Evolutionary conservation across 2,329 filamentous ascomycete genomes (phyloP), one percentile per base, ranked within the genome.

Genomic region (Trichophyton equinum): DNA sequence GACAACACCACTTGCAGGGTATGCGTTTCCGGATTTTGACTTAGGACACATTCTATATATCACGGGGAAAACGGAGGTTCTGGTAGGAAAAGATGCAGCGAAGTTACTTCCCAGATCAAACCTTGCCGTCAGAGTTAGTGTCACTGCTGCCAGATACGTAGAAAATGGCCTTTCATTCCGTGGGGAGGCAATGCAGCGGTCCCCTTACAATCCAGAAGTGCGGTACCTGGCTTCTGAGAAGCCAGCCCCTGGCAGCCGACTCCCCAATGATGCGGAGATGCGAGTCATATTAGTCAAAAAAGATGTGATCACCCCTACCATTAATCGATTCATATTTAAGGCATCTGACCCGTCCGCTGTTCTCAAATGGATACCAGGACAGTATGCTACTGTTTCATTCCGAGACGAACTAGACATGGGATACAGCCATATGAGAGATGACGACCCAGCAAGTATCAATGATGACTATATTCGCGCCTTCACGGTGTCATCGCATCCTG

Each of bases 401-500:
- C 77, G 79, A 11, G 71, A 78, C 0, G 85, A 91, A 67, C 75
- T 95, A 1, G 83, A 87, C 64, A 72, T 78, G 9, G 90, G 90
- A 0, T 95, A 90, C 72, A 82, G 80, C 57, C 91, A 95, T 70
- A 95, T 95, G 90, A 79, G 84, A 2, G 85, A 95, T 64, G 83
- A 87, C 61, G 89, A 95, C 65, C 90, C 90, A 4, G 80, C 80
- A 64, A 88, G 84, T 66, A 71, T 95, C 15, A 96, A 95, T 67
- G 90, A 95, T 69, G 89, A 96, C 69, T 91, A 84, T 64, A 78
- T 94, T 3, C 79, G 90, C 30, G 95, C 89, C 0, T 95, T 95
- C 68, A 95, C 90, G 1, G 80, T 95, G 0, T 88, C 86, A 1
- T 88, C 81, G 1, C 72, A 76, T 1, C 82, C 85, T 62, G 58